Conservation (phyloP, 768 basidiomycete species). For the Lepiota subincarnata region DNA sequence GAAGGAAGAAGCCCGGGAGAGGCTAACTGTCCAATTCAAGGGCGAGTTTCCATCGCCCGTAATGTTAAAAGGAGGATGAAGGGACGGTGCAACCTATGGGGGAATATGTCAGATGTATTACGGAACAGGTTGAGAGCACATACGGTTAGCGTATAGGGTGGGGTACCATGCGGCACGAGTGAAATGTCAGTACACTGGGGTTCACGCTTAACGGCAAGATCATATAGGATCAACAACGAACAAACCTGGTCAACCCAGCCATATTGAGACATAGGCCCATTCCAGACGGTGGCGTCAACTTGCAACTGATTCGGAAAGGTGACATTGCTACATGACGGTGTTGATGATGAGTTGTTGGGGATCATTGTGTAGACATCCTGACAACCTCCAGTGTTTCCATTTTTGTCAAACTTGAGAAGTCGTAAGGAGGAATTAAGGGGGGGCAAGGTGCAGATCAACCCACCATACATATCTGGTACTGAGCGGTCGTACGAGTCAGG, state of each 20-base stretch:
- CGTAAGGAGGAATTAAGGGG: not conserved
- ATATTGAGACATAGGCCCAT: slow-evolving; percentile 52
- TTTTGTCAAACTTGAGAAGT: slow-evolving; percentile 44
- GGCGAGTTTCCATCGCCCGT: slow-evolving; percentile 36
- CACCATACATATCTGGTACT: slow-evolving; percentile 72
- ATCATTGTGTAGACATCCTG: slow-evolving; percentile 57
- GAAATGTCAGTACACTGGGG: slow-evolving; percentile 57
- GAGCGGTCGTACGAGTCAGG: slow-evolving; percentile 2
- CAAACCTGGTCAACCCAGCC: slow-evolving; percentile 56
- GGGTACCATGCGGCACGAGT: slow-evolving; percentile 50
- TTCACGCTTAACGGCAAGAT: not conserved
- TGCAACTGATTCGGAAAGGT: slow-evolving; percentile 43
- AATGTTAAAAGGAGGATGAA: slow-evolving; percentile 59
- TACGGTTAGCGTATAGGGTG: slow-evolving; percentile 57
- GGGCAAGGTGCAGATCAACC: slow-evolving; percentile 9
- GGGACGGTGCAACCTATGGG: slow-evolving; percentile 49
- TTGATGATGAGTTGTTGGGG: slow-evolving; percentile 27
- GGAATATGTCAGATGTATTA: not conserved
- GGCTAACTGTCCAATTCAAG: slow-evolving; percentile 56
- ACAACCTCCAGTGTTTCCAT: slow-evolving; percentile 59
- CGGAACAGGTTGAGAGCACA: slow-evolving; percentile 15
- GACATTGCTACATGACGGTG: slow-evolving; percentile 46
- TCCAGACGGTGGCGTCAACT: slow-evolving; percentile 37
- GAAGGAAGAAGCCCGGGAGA: slow-evolving; percentile 51
- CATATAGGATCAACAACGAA: not conserved